Base-by-base conservation (phyloP, 1,284 basidiomycete genomes). In the Boletellus deceptivus region DNA sequence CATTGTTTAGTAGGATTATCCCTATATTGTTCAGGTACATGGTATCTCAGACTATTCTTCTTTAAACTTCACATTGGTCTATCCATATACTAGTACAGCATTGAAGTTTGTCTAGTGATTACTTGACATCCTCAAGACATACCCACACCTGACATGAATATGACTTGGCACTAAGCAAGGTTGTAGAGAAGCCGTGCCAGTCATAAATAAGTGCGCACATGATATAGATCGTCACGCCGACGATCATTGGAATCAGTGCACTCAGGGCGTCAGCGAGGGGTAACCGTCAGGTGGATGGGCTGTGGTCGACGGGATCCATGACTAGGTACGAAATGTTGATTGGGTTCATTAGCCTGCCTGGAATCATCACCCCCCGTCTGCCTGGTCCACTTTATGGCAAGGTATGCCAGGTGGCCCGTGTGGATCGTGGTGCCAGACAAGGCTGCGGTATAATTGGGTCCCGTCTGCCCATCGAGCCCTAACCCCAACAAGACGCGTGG, bases 121-220 rank as follows among this genome's bases (percentile, higher is more conserved):
- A n/a, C n/a, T n/a, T n/a, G n/a, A n/a, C n/a, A n/a, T n/a, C n/a
- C n/a, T n/a, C n/a, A n/a, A n/a, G n/a, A n/a, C n/a, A n/a, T n/a
- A n/a, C n/a, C n/a, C n/a, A n/a, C n/a, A n/a, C n/a, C n/a, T n/a
- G n/a, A n/a, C n/a, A n/a, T n/a, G n/a, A n/a, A n/a, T n/a, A n/a
- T n/a, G n/a, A n/a, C n/a, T n/a, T n/a, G n/a, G n/a, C n/a, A n/a
- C n/a, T n/a, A n/a, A 68, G 50, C 3, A 64, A 50, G 10, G 68
- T 70, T 56, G 63, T 60, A 22, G 59, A 56, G 45, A 68, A 67
- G 35, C 53, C 55, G 42, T 48, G 61, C 63, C 67, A 68, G 36
- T 68, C 63, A 4, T 34, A 37, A 25, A 50, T 51, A 20, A 65
- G 8, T 6, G 37, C 65, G 25, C 65, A 64, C 40, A 55, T 46